Evolutionary conservation across 805 yeast genomes (phyloP), one percentile per base, ranked within the genome.

Genomic region (Myxozyma kluyveri): DNA sequence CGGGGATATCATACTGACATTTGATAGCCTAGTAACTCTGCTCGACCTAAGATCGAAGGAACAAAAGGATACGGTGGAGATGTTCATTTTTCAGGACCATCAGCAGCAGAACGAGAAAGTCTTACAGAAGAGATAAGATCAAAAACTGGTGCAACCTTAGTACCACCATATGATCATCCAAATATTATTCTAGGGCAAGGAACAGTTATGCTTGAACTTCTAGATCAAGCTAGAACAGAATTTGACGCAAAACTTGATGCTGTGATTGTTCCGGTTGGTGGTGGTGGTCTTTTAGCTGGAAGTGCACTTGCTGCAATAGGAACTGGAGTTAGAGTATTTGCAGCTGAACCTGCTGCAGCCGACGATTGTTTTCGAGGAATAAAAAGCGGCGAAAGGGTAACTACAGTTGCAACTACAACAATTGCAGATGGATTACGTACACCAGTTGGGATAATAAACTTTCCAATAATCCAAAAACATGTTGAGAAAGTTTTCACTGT

Each of bases 141-240:
- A 3, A 55, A 66, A 39, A 65, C 75, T 42, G 69, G 69, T 52
- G 66, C 75, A 51, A 70, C 73, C 10, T 67, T 75, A 49, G 72
- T 76, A 31, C 80, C 79, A 1, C 80, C 80, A 3, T 76, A 74
- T 54, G 71, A 76, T 57, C 78, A 76, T 56, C 77, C 78, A 5
- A 72, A 69, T 52, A 76, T 76, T 51, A 71, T 76, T 50, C 78
- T 79, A 10, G 80, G 80, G 7, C 80, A 76, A 57, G 80, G 79
- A 12, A 76, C 80, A 9, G 64, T 70, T 22, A 76, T 77, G 3
- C 65, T 74, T 50, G 79, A 75, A 59, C 57, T 75, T 41, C 69
- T 77, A 22, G 65, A 75, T 56, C 56, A 55, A 45, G 23, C 49
- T 3, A n/a, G n/a, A n/a, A 22, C 24, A n/a, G 78, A 75, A 55